Evolutionary conservation across 1,284 basidiomycete genomes (phyloP).

Genomic region (Sanghuangporus baumii): DNA sequence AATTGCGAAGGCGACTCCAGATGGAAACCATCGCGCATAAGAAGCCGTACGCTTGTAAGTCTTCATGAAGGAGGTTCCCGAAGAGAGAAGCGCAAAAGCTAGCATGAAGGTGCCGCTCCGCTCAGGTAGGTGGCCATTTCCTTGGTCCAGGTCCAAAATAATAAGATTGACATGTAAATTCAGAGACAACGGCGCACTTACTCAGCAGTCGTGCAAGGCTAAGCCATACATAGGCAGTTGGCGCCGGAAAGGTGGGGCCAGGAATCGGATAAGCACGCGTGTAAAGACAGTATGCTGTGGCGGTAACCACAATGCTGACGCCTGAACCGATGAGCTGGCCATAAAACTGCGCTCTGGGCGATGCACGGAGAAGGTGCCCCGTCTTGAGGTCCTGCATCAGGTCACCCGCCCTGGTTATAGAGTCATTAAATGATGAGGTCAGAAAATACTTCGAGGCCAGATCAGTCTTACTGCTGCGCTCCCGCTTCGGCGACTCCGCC

Average conservation of each 20-base stretch:
- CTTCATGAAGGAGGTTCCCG: constrained; percentile 62
- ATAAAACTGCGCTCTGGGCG: constrained; percentile 83
- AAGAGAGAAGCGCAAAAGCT: constrained; percentile 68
- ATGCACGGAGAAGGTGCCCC: constrained; percentile 83
- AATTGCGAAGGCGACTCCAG: constrained; percentile 84
- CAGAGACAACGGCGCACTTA: constrained; percentile 32
- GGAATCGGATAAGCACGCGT: constrained; percentile 82
- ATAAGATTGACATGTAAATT: neutral
- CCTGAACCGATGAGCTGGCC: constrained; percentile 86
- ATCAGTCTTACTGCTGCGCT: constrained; percentile 75
- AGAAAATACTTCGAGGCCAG: neutral
- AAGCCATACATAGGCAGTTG: constrained; percentile 90
- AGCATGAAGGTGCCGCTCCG: constrained; percentile 81
- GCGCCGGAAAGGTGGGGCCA: constrained; percentile 89
- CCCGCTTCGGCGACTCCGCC: constrained; percentile 96
- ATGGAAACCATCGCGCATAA: constrained; percentile 75
- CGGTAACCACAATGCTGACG: constrained; percentile 84
- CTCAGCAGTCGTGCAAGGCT: constrained; percentile 86
- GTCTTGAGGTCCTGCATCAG: constrained; percentile 99
- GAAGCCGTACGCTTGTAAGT: constrained; percentile 38
- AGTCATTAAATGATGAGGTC: neutral
- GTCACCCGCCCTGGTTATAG: constrained; percentile 73
- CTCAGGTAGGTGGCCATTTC: constrained; percentile 77
- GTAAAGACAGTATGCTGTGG: constrained; percentile 86
- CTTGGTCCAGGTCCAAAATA: constrained; percentile 32